Base-by-base conservation (phyloP, 2,329 filamentous ascomycete genomes). In the Colletotrichum sp. region DNA sequence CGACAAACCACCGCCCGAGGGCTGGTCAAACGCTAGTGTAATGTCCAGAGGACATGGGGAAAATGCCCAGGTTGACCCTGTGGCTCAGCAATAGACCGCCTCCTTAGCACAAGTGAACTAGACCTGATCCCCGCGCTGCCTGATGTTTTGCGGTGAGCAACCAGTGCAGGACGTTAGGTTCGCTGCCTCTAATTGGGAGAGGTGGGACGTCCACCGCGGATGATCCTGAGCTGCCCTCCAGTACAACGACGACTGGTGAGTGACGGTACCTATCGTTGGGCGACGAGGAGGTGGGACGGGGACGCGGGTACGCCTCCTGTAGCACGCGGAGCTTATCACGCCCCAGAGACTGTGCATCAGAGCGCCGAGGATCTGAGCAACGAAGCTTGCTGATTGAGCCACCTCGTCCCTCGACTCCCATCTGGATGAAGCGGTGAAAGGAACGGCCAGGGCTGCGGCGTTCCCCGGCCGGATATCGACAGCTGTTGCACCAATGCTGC, bases 321-420 rank as follows among this genome's bases (percentile, higher is more conserved):
- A 55, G 65, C 75, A 76, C 71, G 71, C 75, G 66, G 71, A 76
- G 66, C 72, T 76, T 64, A 75, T 76, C 67, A 76, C 52, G 49
- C 71, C 66, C 75, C 52, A 57, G 26, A 76, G 24, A 57, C 34
- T 34, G 34, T 70, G 72, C 62, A 67, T 75, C 75, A 75, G 71
- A 76, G 66, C 75, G 75, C 71, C 71, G 71, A 75, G 75, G 21
- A 71, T 76, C 72, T 63, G 66, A 76, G 75, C 39, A 52, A 57
- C 71, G 32, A 63, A 55, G 62, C 52, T 60, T 72, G 59, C 60
- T 57, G 66, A 67, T 64, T 71, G 52, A 76, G 55, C 63, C 71
- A 70, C 71, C 44, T 66, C 49, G 70, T 65, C 64, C 36, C 21
- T 39, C 26, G 64, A 59, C 59, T 62, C 52, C 60, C 65, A 30